phyloP scores from a whole-genome alignment of 2,329 filamentous ascomycete species.

The Trichoderma asperellum region DNA sequence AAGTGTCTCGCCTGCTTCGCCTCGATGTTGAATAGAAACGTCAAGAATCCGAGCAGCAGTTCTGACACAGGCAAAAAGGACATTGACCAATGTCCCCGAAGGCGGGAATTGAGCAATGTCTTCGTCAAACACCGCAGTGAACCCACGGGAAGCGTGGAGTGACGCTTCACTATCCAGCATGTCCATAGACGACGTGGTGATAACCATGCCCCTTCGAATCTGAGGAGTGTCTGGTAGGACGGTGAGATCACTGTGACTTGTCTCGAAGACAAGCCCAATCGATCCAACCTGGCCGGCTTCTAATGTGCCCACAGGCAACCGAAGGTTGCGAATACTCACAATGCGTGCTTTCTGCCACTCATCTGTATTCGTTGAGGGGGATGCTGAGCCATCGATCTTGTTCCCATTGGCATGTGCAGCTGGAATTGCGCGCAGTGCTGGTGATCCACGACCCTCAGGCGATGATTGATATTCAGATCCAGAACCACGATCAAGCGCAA shows the following conservation, averaged over 20 bases:
- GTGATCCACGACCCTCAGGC: slow-evolving; percentile 53
- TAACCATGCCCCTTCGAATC: slow-evolving; percentile 80
- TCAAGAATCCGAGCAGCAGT: slow-evolving; percentile 75
- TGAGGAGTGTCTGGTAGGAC: slow-evolving; percentile 42
- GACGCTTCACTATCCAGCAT: slow-evolving; percentile 60
- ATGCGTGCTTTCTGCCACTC: slow-evolving; percentile 83
- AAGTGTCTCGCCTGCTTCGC: neutral
- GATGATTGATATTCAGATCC: slow-evolving; percentile 53
- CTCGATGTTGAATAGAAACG: slow-evolving; percentile 44
- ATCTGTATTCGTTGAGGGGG: slow-evolving; percentile 57
- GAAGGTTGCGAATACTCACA: slow-evolving; percentile 84
- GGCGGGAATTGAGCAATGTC: slow-evolving; percentile 65
- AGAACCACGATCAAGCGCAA: slow-evolving; percentile 48
- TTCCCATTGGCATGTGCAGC: slow-evolving; percentile 57
- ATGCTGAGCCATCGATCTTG: slow-evolving; percentile 54
- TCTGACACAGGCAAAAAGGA: slow-evolving; percentile 86
- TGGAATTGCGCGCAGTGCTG: slow-evolving; percentile 57
- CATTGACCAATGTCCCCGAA: slow-evolving; percentile 71
- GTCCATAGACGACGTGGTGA: slow-evolving; percentile 65
- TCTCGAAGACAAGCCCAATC: slow-evolving; percentile 72
- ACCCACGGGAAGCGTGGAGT: slow-evolving; percentile 67
- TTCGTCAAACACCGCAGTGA: slow-evolving; percentile 72
- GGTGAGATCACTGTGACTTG: slow-evolving; percentile 28
- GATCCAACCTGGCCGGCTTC: slow-evolving; percentile 86
- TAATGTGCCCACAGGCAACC: slow-evolving; percentile 77